Evolutionary conservation across 345 rosid species (phyloP).

Genomic region (Brassica nigra): DNA sequence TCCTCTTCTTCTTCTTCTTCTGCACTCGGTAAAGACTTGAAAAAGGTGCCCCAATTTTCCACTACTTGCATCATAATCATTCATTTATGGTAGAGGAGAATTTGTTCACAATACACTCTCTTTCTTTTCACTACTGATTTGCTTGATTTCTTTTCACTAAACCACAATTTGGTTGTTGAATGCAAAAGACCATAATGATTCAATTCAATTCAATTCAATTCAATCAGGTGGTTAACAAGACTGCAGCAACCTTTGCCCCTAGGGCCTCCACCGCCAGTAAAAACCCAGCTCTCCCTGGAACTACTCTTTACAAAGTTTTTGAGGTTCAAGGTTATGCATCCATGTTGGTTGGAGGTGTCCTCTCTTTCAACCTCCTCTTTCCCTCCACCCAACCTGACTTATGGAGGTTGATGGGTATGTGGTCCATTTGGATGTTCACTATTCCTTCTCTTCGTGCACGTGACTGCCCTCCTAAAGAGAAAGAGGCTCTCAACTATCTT

Average conservation of each 20-base stretch:
- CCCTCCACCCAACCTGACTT: slow-evolving; percentile 89
- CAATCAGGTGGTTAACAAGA: slow-evolving; percentile 82
- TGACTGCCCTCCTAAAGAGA: slow-evolving; percentile 88
- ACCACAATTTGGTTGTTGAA: too few relatives aligned
- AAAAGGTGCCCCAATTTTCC: slow-evolving; percentile 53
- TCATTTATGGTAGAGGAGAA: background rate
- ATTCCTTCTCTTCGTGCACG: slow-evolving; percentile 94
- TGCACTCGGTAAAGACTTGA: slow-evolving; percentile 69
- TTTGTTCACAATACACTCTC: background rate
- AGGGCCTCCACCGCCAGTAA: slow-evolving; percentile 87
- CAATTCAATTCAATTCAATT: background rate
- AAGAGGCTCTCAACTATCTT: slow-evolving; percentile 92
- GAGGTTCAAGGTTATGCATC: slow-evolving; percentile 88
- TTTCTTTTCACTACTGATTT: too few relatives aligned
- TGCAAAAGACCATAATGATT: background rate
- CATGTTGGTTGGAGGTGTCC: slow-evolving; percentile 78
- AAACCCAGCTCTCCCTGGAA: slow-evolving; percentile 93
- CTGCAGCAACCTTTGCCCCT: slow-evolving; percentile 95
- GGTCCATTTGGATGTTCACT: slow-evolving; percentile 99
- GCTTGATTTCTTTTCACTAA: too few relatives aligned
- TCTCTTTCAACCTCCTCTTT: slow-evolving; percentile 83
- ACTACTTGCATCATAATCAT: background rate
- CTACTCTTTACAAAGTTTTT: slow-evolving; percentile 75
- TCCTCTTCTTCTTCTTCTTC: slow-evolving; percentile 37
- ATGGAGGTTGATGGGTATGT: slow-evolving; percentile 98